Evolutionary conservation across 352 stramenopile species (phyloP).

Genomic region (Phytophthora boehmeriae): DNA sequence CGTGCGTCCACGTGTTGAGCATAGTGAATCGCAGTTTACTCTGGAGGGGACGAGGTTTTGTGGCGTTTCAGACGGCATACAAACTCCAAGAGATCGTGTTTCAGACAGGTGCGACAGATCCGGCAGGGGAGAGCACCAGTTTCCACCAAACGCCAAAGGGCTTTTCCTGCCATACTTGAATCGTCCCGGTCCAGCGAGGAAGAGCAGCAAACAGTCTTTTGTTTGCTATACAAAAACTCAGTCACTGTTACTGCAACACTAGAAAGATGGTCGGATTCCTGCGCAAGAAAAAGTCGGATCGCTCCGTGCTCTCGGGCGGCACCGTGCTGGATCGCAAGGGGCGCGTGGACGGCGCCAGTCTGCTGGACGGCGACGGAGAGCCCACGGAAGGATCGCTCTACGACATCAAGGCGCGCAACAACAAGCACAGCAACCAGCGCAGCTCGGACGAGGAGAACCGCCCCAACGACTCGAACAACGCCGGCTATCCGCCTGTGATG

Average conservation of each 20-base stretch:
- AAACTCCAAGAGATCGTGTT: slow-evolving; percentile 15
- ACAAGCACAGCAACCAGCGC: slow-evolving; percentile 41
- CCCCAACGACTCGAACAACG: slow-evolving; percentile 31
- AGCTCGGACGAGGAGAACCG: slow-evolving; percentile 74
- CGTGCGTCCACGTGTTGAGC: not conserved
- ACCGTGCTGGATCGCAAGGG: slow-evolving; percentile 86
- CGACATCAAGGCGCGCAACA: slow-evolving; percentile 49
- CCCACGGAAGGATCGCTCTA: slow-evolving; percentile 76
- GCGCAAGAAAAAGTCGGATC: slow-evolving; percentile 89
- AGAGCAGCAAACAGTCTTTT: slow-evolving; percentile 15
- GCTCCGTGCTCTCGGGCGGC: slow-evolving; percentile 63
- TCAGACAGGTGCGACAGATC: slow-evolving; percentile 40
- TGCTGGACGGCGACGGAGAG: slow-evolving; percentile 84
- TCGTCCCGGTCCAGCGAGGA: slow-evolving; percentile 23
- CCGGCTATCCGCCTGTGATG: slow-evolving; percentile 50
- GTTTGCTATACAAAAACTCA: no score
- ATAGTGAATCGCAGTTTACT: not conserved
- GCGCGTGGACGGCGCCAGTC: slow-evolving; percentile 81
- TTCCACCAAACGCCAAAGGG: slow-evolving; percentile 14
- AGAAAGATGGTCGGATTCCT: slow-evolving; percentile 75
- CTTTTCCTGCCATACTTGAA: slow-evolving; percentile 33
- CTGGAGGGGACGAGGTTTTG: not conserved
- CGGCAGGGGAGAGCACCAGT: slow-evolving; percentile 32
- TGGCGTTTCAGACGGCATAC: slow-evolving; percentile 9
- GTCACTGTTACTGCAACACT: slow-evolving; percentile 10